Conservation (phyloP, 139 green algal species). For the Chlorella sp. region DNA sequence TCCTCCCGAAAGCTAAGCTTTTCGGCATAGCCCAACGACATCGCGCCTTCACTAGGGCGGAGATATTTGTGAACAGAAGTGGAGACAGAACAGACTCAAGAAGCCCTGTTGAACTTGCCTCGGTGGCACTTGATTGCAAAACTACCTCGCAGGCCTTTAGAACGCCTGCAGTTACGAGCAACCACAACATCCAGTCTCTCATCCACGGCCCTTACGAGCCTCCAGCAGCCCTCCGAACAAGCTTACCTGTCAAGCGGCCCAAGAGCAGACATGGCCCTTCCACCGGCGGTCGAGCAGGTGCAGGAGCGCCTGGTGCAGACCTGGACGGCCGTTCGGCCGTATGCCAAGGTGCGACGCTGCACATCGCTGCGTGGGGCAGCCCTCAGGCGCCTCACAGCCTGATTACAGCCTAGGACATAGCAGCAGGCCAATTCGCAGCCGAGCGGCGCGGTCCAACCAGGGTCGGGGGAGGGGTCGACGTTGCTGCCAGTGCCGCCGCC, state of each 20-base stretch:
- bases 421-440: neutral
- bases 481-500: neutral
- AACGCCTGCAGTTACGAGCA: no score
- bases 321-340: neutral
- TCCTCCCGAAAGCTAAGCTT: conserved; percentile 75
- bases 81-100: neutral
- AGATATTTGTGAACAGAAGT: neutral
- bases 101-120: no score
- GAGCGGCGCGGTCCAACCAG: neutral
- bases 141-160: no score
- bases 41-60: neutral
- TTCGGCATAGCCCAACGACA: conserved; percentile 45
- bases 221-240: neutral
- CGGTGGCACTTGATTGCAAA: no score
- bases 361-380: neutral
- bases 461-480: neutral
- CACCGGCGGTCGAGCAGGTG: neutral
- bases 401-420: no score
- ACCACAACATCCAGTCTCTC: no score
- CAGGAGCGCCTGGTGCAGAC: neutral
- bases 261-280: neutral
- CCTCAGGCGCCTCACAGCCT: neutral
- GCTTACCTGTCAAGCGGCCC: neutral
- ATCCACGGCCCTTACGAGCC: no score
- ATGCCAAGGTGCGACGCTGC: neutral